Conservation (phyloP, 176 grass and related monocot genomes). For the Zoysia pacifica region DNA sequence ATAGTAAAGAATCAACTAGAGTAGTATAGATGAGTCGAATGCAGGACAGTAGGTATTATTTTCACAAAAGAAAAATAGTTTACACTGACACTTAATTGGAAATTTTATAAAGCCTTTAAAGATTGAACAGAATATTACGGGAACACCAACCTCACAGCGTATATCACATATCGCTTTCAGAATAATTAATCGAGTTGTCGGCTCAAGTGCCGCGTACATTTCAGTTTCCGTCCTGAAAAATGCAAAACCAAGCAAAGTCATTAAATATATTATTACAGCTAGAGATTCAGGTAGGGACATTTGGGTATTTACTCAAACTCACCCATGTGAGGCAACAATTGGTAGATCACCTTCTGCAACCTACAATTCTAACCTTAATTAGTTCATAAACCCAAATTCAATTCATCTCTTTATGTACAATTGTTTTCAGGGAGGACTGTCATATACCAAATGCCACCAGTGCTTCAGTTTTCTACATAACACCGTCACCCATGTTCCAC, state of each 20-base stretch:
- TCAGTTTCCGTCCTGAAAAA: conserved; percentile 72
- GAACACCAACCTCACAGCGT: conserved; percentile 67
- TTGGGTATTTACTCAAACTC: conserved; percentile 33
- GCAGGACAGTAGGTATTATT: conserved; percentile 14
- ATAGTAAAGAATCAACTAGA: conserved; percentile 14
- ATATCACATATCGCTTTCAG: conserved; percentile 95
- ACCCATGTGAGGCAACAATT: conserved; percentile 87
- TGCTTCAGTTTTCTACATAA: conserved; percentile 92
- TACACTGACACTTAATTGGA: not conserved
- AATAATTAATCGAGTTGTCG: conserved; percentile 72
- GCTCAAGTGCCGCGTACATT: conserved; percentile 73
- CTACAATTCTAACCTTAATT: conserved; percentile 56
- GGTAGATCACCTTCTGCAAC: conserved; percentile 87
- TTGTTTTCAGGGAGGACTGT: conserved; percentile 23
- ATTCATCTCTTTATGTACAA: conserved; percentile 32
- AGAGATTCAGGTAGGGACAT: conserved; percentile 20
- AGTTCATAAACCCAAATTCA: conserved; percentile 46
- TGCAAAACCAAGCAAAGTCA: not conserved
- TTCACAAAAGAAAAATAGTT: not conserved
- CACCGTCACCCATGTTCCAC: conserved; percentile 78
- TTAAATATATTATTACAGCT: conserved; percentile 27
- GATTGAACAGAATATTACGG: not conserved
- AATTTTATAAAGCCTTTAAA: not conserved
- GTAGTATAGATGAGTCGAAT: not conserved
- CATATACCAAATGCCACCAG: conserved; percentile 94